These are phyloP conservation scores for Microstegium vimineum DNA, from an alignment of 176 grass and related monocot genomes.

Conservation along the genomic window DNA sequence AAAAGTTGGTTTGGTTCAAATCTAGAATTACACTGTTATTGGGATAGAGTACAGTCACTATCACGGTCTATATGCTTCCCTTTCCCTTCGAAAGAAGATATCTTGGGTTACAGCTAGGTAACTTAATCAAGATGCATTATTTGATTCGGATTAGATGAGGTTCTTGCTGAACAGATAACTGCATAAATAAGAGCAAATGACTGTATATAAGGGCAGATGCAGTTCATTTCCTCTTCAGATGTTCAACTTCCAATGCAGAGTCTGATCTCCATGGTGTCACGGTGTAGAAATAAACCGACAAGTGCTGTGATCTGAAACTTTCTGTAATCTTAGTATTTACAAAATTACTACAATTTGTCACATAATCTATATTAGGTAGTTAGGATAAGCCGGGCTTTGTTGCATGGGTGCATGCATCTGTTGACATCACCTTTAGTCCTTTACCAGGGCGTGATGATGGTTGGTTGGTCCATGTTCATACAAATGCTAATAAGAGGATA, in stretches of 20 bases:
- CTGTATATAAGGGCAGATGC: background rate
- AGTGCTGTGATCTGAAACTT: slow-evolving; percentile 1
- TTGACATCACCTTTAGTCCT: slow-evolving; percentile 19
- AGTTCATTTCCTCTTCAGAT: background rate
- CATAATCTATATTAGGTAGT: slow-evolving; percentile 27
- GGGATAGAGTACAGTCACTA: background rate
- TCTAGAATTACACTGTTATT: background rate
- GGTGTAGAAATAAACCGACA: slow-evolving; percentile 16
- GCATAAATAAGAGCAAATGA: background rate
- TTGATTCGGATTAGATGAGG: background rate
- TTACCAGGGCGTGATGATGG: background rate
- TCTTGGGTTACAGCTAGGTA: background rate
- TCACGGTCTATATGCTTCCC: background rate
- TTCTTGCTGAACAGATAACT: slow-evolving; percentile 8
- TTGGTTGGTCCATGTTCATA: slow-evolving; percentile 1
- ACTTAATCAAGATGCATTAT: background rate
- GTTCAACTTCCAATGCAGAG: slow-evolving; percentile 11
- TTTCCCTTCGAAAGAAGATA: background rate
- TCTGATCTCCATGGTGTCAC: slow-evolving; percentile 3
- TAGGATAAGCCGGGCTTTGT: slow-evolving; percentile 31
- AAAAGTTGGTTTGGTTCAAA: background rate
- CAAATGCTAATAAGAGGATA: background rate
- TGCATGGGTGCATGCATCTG: slow-evolving; percentile 18
- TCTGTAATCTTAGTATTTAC: background rate
- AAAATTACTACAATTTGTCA: background rate